These are phyloP conservation scores for Dactylellina sp. DNA, from an alignment of 2,329 filamentous ascomycete genomes.

Conservation along the genomic window DNA sequence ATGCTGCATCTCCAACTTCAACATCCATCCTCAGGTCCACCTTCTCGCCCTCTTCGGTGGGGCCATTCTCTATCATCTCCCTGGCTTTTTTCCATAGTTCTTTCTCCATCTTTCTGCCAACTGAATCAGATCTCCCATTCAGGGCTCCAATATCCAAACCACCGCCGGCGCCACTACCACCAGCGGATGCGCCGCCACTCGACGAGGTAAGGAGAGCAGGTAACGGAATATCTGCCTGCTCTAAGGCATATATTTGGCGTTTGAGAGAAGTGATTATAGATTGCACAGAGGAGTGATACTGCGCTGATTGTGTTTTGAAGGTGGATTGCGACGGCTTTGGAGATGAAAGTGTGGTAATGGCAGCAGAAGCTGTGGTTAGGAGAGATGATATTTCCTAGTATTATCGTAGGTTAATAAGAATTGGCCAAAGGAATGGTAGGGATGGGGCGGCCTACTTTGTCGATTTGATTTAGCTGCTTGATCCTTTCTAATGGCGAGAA, in stretches of 20 bases:
- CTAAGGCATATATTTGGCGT: slow-evolving; percentile 49
- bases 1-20: slow-evolving; percentile 23
- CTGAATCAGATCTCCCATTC: slow-evolving; percentile 42
- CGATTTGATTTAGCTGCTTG: slow-evolving; percentile 55
- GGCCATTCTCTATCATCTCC: slow-evolving; percentile 39
- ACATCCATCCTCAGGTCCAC: slow-evolving; percentile 48
- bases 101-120: slow-evolving; percentile 49
- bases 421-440: too few relatives aligned
- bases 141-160: slow-evolving; percentile 51
- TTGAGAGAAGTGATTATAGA: slow-evolving; percentile 39
- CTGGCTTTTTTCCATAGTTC: slow-evolving; percentile 48
- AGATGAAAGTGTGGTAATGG: slow-evolving; percentile 42
- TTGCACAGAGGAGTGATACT: slow-evolving; percentile 48
- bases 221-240: slow-evolving; percentile 54
- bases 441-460: slow-evolving; percentile 32
- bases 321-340: slow-evolving; percentile 38
- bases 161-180: slow-evolving; percentile 8
- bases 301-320: slow-evolving; percentile 40
- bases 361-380: slow-evolving; percentile 58
- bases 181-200: slow-evolving; percentile 17
- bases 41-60: slow-evolving; percentile 36
- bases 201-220: slow-evolving; percentile 38
- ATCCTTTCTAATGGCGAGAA: slow-evolving; percentile 53
- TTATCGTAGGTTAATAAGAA: neutral
- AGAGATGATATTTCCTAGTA: slow-evolving; percentile 51